Base-by-base conservation (phyloP, 2,329 filamentous ascomycete genomes). In the Ceratocystis cubensis region DNA sequence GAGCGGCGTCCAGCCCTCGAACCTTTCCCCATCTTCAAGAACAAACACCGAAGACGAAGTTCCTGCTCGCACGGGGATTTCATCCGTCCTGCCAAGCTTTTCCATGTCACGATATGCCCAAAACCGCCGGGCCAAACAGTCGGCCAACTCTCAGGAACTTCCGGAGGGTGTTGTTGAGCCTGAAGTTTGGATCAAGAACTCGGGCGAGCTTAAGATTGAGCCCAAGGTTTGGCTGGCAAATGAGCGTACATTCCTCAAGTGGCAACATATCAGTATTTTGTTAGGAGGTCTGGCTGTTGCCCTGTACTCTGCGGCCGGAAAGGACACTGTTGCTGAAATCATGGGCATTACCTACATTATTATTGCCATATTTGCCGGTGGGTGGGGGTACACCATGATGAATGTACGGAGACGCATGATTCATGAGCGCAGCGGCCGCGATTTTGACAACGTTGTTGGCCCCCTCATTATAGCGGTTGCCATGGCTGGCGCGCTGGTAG, bases 191-290 rank as follows among this genome's bases (percentile, higher is more conserved):
- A 89, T 99, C 80, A 99, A 99, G 79, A 95, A 99, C 76, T 84
- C 88, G 44, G 93, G 94, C 2, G 89, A 91, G 45, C 83, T 97
- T 70, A 88, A 91, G 73, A 91, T 99, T 67, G 94, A 99, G 78
- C 91, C 91, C 69, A 99, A 99, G 77, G 93, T 99, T 37, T 99
- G 94, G 93, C 86, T 99, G 67, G 94, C 94, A 65, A 99, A 99
- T 76, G 93, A 99, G 78, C 88, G 94, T 69, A 99, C 94, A 0
- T 99, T 96, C 74, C 87, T 99, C 76, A 97, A 96, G 76, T 99
- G 94, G 94, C 90, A 97, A 79, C 92, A 97, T 75, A 91, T 99
- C 72, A 88, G 86, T 69, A 85, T 99, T 62, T 81, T 99, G 15
- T 85, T 99, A 28, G 92, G 91, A 46, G 86, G 87, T 25, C 78